Conservation (phyloP, 2,329 filamentous ascomycete genomes). For the Aspergillus sergii region DNA sequence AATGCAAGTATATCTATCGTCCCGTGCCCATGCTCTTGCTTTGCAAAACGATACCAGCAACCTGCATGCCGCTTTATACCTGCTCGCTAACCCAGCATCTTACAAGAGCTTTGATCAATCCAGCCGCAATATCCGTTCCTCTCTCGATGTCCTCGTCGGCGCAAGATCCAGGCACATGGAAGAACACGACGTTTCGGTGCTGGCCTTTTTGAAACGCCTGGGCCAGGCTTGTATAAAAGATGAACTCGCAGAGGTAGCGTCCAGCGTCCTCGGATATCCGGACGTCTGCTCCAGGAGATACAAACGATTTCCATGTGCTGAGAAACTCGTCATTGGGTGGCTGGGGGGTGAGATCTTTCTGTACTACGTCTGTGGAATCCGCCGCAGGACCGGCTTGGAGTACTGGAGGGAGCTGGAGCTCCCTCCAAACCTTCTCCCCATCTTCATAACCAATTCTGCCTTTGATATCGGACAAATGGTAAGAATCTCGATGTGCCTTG, state of each 20-base stretch:
- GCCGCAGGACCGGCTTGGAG: constrained; percentile 52
- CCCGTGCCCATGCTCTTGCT: not conserved
- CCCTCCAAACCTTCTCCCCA: constrained; percentile 57
- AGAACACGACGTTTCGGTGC: constrained; percentile 61
- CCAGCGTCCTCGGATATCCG: constrained; percentile 71
- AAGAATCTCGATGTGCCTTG: constrained; percentile 71
- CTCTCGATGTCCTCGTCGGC: constrained; percentile 49
- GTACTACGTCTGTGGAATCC: constrained; percentile 7
- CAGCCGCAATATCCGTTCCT: constrained; percentile 45
- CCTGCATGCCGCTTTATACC: constrained; percentile 1
- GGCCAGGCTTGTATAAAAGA: constrained; percentile 70
- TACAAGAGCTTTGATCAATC: constrained; percentile 46
- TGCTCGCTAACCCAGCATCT: constrained; percentile 39
- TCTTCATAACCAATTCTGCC: constrained; percentile 46
- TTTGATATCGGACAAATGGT: constrained; percentile 71
- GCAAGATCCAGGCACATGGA: constrained; percentile 69
- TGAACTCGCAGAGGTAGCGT: constrained; percentile 76
- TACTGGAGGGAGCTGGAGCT: constrained; percentile 52
- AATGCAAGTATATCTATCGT: not conserved
- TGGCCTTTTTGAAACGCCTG: constrained; percentile 33
- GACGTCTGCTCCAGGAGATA: constrained; percentile 39
- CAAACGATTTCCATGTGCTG: constrained; percentile 35
- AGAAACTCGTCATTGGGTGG: constrained; percentile 39
- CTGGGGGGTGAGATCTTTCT: constrained; percentile 22
- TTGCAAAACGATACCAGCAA: not conserved